A percentile compares a stretch with the other conserved stretches of the same genome.
These are phyloP conservation scores for Boletus edulis DNA, from an alignment of 768 basidiomycete species.

Conservation along the genomic window DNA sequence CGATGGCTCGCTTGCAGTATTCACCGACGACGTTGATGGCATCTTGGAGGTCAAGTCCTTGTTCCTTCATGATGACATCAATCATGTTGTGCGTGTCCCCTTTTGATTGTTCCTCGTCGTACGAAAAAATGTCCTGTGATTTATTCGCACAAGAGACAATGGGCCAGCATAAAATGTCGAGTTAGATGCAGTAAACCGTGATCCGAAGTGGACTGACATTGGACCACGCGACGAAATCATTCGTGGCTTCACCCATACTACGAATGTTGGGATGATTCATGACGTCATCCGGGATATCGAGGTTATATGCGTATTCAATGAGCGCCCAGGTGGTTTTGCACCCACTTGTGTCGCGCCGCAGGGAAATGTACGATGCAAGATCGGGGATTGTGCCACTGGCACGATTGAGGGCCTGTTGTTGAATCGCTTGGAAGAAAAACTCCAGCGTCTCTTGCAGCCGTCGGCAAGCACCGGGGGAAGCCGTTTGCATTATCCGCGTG, in stretches of 20 bases:
- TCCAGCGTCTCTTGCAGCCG: slow-evolving; percentile 80
- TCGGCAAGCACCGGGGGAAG: slow-evolving; percentile 61
- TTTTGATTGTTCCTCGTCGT: slow-evolving; percentile 79
- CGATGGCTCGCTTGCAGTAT: slow-evolving; percentile 70
- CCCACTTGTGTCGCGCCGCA: slow-evolving; percentile 81
- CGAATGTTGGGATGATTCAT: slow-evolving; percentile 71
- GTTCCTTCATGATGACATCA: slow-evolving; percentile 70
- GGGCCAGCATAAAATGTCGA: background rate
- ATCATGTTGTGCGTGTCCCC: slow-evolving; percentile 87
- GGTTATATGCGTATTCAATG: slow-evolving; percentile 78
- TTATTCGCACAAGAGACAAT: background rate
- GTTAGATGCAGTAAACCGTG: no score
- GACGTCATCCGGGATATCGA: slow-evolving; percentile 77
- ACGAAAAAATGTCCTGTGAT: slow-evolving; percentile 79
- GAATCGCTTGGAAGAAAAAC: slow-evolving; percentile 77
- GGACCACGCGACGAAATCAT: slow-evolving; percentile 84
- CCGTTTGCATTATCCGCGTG: slow-evolving; percentile 61
- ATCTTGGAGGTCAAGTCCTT: slow-evolving; percentile 65
- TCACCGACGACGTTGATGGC: slow-evolving; percentile 76
- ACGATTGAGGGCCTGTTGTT: slow-evolving; percentile 70
- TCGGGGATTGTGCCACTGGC: slow-evolving; percentile 61
- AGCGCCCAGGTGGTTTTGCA: slow-evolving; percentile 82
- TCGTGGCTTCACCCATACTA: slow-evolving; percentile 69
- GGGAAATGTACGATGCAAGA: slow-evolving; percentile 75
- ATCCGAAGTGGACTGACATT: slow-evolving; percentile 52